Base-by-base conservation (phyloP, 768 basidiomycete species). In the Hortiboletus campestris region DNA sequence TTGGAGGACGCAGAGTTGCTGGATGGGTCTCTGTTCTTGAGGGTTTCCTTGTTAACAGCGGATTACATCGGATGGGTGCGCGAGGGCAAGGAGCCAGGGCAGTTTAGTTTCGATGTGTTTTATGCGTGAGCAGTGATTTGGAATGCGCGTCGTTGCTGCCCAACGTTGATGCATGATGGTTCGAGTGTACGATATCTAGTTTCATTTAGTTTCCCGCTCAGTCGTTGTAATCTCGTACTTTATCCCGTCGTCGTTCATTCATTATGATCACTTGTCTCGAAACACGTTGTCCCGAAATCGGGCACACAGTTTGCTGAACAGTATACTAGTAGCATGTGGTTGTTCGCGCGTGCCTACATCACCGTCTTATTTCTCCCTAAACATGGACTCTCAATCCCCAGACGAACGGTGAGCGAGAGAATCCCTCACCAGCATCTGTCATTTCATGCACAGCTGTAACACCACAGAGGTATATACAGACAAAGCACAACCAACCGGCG, bases 11-110 rank as follows among this genome's bases (percentile, higher is more conserved):
- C 69, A 0, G 75, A 64, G 29, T 28, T 62, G 6, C 46, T 75
- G n/a, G 74, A 75, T 36, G 75, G 75, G 31, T 65, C 73, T 7
- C 16, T 75, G 29, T 75, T 75, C 51, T 20, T 70, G 53, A 58
- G 68, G 49, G 56, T 56, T 17, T 65, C 72, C 4, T 40, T 68
- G 36, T 34, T 75, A 35, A 72, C 71, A 1, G 59, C 63, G 17
- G 64, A 72, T 35, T 61, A 62, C 28, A 42, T 72, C 22, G 76
- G 76, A 11, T 76, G 74, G 75, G 73, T 68, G 61, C 60, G 73
- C 12, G 75, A 78, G 53, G 75, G 73, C 0, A 29, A 71, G 53
- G 52, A 64, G 8, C 39, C 43, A n/a, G 57, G 53, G 6, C 59
- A 39, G 2, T 78, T 74, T 62, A 59, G 67, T 47, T 44, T 62